Evolutionary conservation across 495 filamentous ascomycete genomes (phyloP), one percentile per base, ranked within the genome.

Genomic region (Aspergillus steynii): DNA sequence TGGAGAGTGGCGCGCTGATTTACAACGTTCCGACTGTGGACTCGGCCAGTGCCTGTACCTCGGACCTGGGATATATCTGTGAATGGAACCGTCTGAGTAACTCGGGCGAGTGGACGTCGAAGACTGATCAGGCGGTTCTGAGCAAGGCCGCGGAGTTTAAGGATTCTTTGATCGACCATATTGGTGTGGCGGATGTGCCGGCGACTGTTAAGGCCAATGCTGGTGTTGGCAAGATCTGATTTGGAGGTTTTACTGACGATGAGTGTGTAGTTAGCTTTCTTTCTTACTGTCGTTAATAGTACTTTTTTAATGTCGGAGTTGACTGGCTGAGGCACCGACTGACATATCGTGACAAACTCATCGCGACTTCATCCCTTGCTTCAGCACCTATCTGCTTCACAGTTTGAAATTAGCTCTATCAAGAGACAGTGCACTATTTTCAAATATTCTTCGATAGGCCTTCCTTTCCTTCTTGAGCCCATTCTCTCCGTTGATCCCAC

Each of bases 41-140:
- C 26, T 28, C 61, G 0, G 63, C 51, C 45, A 49, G 61, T 12
- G 51, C 2, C 10, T 65, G 66, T 32, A 25, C 31, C 5, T 14
- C 50, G 4, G 7, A 29, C 15, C 31, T 68, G 0, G 66, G 62
- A 1, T 58, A 61, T 15, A 56, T 48, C 50, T 68, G 66, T 25
- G 66, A 63, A 25, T 59, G 59, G 55, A 68, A 68, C 31, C 56
- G 58, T 2, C 26, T 59, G 53, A 51, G 8, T 26, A 49, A 45
- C 26, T 63, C 63, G 4, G 66, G 66, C 7, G 29, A 8, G 8
- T 64, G 61, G 58, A n/a, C 61, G 2, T 26, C 32, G 12, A 50
- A 52, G 25, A 61, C 55, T 5, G 58, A 64, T 12, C 20, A 42
- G 25, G 50, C 34, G 27, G 64, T 63, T 2, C 46, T 67, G 45